Conservation (phyloP, 1,284 basidiomycete genomes). For the Austroboletus rostrupii region DNA sequence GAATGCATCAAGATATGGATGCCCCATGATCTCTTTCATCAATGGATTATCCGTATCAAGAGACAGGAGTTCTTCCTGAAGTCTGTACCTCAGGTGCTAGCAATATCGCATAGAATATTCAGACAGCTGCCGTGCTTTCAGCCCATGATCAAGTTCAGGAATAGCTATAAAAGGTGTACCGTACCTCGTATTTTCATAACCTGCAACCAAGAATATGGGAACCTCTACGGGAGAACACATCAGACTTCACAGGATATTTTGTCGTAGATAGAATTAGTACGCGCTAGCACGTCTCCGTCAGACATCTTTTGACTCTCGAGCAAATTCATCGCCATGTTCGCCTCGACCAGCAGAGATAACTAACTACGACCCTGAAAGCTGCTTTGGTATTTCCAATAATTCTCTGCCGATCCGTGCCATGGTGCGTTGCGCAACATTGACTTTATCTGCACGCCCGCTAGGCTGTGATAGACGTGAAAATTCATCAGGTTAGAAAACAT, state of each 20-base stretch:
- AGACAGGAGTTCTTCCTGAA: conserved; percentile 63
- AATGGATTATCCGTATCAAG: conserved; percentile 48
- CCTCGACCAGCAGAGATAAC: conserved; percentile 53
- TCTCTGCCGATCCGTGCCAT: conserved; percentile 41
- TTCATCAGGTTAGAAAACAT: too few relatives aligned
- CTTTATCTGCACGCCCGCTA: conserved; percentile 8
- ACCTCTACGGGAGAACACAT: conserved; percentile 30
- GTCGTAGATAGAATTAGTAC: conserved; percentile 34
- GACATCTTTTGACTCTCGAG: conserved; percentile 56
- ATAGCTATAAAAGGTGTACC: background rate
- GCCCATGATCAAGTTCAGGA: background rate
- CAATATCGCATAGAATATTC: conserved; percentile 65
- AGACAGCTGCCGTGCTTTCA: conserved; percentile 48
- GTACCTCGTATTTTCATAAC: conserved; percentile 77
- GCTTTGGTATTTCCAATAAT: conserved; percentile 44
- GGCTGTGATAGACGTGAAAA: conserved; percentile 11
- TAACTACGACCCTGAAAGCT: conserved; percentile 41
- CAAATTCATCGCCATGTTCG: conserved; percentile 62
- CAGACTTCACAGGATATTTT: background rate
- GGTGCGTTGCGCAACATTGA: conserved; percentile 18
- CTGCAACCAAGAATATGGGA: conserved; percentile 47
- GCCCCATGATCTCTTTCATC: conserved; percentile 56
- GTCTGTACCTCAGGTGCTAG: conserved; percentile 53
- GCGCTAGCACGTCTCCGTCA: conserved; percentile 72
- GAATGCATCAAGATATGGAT: conserved; percentile 63